Evolutionary conservation across 1,284 basidiomycete genomes (phyloP), one percentile per base, ranked within the genome.

Genomic region (Cutaneotrichosporon cavernicola): DNA sequence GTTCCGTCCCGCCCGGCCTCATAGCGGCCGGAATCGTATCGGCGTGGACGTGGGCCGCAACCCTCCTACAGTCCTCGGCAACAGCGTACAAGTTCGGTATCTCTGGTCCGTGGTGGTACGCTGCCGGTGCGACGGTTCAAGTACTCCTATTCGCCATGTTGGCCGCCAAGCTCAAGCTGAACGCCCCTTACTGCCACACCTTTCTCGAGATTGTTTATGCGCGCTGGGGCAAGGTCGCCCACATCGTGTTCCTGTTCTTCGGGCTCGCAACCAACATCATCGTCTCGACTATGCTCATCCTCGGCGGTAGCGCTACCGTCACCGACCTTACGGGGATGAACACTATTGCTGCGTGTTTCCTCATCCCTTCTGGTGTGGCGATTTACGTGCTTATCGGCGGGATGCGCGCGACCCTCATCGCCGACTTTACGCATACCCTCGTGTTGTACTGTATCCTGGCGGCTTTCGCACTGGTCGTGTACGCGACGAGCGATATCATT

Each of bases 11-110:
- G 70, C 91, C 93, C 2, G 93, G 92, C 8, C 83, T 97, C 50
- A 93, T 96, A 64, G 93, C 92, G 0, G 87, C 90, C 11, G 92
- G 92, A 8, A 93, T 96, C 67, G 91, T 95, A 36, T 67, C 69
- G 2, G 80, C 79, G 0, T 82, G 81, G 81, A 92, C 91, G 21
- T 92, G 79, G 78, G 76, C 79, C 4, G 79, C 82, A 0, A 84
- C 82, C 0, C 72, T 84, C 0, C 75, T 84, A 11, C 7, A 83
- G 63, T 79, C 74, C 4, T 74, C 74, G 18, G 77, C 82, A 0
- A 75, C 72, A 1, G 71, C 72, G 63, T 73, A 94, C 79, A 89
- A 89, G 75, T 91, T 88, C 72, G 92, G 92, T 65, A 85, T 86
- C 78, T 85, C 83, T 22, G 89, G 88, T 13, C 76, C 75, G 14